Evolutionary conservation across 2,329 filamentous ascomycete species (phyloP).

Genomic region (Sporothrix brunneoviolacea): DNA sequence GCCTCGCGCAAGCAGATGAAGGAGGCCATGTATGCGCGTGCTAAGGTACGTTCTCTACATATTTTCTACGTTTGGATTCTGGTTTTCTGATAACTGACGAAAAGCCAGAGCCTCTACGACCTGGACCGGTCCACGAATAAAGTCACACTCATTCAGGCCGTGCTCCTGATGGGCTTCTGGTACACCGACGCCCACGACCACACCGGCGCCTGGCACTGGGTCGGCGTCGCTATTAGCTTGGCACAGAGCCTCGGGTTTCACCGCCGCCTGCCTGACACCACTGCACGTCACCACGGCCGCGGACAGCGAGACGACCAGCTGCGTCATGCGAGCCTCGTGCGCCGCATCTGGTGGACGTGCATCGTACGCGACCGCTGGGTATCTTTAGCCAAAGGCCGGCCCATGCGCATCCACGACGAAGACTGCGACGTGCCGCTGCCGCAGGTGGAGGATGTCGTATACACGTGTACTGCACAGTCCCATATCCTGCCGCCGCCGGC

Average conservation of each 20-base stretch:
- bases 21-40: conserved; percentile 26
- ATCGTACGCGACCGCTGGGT: conserved; percentile 12
- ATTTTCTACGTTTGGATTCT: too few species aligned
- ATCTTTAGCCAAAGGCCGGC: conserved; percentile 8
- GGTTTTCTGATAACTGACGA: too few species aligned
- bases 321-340: not conserved
- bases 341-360: conserved; percentile 12
- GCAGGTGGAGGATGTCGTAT: conserved; percentile 18
- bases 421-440: conserved; percentile 12
- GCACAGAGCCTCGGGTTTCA: conserved; percentile 38
- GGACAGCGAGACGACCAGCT: not conserved
- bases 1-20: conserved; percentile 30
- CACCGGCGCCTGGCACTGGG: conserved; percentile 39
- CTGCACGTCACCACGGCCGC: not conserved
- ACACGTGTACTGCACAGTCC: too few species aligned
- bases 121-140: conserved; percentile 33
- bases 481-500: too few species aligned
- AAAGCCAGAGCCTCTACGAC: conserved; percentile 25
- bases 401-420: conserved; percentile 11
- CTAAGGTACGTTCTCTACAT: too few species aligned
- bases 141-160: conserved; percentile 34
- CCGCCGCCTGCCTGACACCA: too few species aligned
- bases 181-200: conserved; percentile 35
- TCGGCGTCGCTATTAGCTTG: conserved; percentile 36
- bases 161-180: conserved; percentile 36